These are phyloP conservation scores for Apiotrichum gracile DNA, from an alignment of 1,284 basidiomycete genomes.

Conservation along the genomic window DNA sequence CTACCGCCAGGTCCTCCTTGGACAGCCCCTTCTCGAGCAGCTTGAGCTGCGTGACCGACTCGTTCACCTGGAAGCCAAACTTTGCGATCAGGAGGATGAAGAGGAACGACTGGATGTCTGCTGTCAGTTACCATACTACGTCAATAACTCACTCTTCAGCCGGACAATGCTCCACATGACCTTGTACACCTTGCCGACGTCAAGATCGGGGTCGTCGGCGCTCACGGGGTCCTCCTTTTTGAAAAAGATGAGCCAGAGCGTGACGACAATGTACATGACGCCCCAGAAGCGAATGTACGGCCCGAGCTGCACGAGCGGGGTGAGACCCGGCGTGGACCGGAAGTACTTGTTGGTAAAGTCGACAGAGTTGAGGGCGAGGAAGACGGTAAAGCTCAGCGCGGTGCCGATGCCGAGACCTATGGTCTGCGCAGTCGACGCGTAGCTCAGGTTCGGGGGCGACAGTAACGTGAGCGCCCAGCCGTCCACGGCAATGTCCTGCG, in stretches of 20 bases:
- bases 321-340: conserved; percentile 55
- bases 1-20: conserved; percentile 90
- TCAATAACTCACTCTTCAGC: conserved; percentile 74
- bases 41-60: conserved; percentile 86
- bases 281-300: conserved; percentile 86
- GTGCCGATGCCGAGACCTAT: conserved; percentile 95
- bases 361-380: conserved; percentile 91
- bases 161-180: conserved; percentile 93
- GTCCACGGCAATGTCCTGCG: conserved; percentile 98
- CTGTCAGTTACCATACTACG: neutral
- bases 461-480: conserved; percentile 97
- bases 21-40: conserved; percentile 94
- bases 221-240: conserved; percentile 82
- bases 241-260: conserved; percentile 79
- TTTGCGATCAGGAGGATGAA: conserved; percentile 87
- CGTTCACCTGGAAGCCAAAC: conserved; percentile 92
- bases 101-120: conserved; percentile 87
- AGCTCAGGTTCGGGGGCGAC: conserved; percentile 90
- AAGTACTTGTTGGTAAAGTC: conserved; percentile 80
- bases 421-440: conserved; percentile 96
- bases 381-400: conserved; percentile 95
- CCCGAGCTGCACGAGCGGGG: conserved; percentile 73
- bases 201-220: conserved; percentile 75
- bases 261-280: conserved; percentile 71
- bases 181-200: conserved; percentile 81